These are phyloP conservation scores for Zymoseptoria crescenta DNA, from an alignment of 2,329 filamentous ascomycete genomes.

Conservation along the genomic window DNA sequence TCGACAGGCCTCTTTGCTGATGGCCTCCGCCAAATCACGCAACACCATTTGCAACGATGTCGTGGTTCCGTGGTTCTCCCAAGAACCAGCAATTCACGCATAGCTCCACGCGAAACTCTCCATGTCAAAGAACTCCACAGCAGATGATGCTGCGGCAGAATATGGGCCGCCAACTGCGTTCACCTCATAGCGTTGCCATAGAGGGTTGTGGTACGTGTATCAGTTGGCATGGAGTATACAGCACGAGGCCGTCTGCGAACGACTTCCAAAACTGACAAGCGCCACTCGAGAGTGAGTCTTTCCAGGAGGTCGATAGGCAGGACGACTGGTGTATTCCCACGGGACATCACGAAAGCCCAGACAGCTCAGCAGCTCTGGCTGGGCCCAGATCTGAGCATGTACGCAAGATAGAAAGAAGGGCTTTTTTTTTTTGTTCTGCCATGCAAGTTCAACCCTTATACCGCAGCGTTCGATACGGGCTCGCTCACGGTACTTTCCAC, in stretches of 20 bases:
- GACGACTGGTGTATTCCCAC: not conserved
- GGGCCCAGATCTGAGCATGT: not conserved
- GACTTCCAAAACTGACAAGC: no score
- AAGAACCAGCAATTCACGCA: not conserved
- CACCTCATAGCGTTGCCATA: not conserved
- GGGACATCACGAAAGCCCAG: not conserved
- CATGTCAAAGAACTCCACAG: not conserved
- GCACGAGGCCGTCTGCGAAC: no score
- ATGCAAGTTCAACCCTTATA: no score
- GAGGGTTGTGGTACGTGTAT: no score
- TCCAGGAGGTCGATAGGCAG: not conserved
- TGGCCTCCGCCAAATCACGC: not conserved
- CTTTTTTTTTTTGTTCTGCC: no score
- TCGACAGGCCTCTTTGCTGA: no score
- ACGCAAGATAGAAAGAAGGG: no score
- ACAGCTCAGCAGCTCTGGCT: not conserved
- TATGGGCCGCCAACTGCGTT: no score
- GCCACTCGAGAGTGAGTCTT: not conserved
- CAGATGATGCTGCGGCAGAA: not conserved
- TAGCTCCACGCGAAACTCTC: not conserved
- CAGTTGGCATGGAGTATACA: no score
- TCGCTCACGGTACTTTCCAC: no score
- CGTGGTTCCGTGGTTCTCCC: not conserved
- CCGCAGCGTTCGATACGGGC: no score
- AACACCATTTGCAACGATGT: not conserved